Evolutionary conservation across 2,329 filamentous ascomycete species (phyloP), one percentile per base, ranked within the genome.

Genomic region (Allantophomopsis cytisporea): DNA sequence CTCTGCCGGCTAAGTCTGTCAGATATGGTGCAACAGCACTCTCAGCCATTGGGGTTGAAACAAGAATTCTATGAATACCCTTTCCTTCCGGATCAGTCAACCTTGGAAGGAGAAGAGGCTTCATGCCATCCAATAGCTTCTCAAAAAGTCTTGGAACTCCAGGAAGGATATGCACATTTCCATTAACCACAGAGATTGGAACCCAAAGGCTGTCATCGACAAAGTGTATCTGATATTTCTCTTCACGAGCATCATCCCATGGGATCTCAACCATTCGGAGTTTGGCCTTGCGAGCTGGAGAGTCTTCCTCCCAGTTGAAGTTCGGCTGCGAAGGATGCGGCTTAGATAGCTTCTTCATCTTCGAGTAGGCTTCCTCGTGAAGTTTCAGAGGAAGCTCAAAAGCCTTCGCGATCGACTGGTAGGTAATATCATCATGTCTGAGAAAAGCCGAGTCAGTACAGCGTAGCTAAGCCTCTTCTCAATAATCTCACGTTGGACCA

Each of bases 401-500:
- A 7, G 88, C 91, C 57, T 86, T 87, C 47, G 85, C 88, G 57
- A 98, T 93, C 31, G 86, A 89, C 54, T 83, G 71, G 63, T 98
- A 98, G 18, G 91, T 96, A 50, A 96, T 96, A 57, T 98, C 91
- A 60, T 98, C 91, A 65, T 96, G 89, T 41, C 85, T 93, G 35
- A 36, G 10, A 31, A 30, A 35, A 41, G 17, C 32, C 3, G 11
- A 17, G n/a, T 13, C n/a, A 16, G 28, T 13, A 15, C 7, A 21
- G 28, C 30, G 44, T 30, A 42, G 37, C 28, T 40, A 16, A 18
- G 30, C 8, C 15, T 32, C 11, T n/a, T 12, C 23, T 28, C 23
- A 13, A 10, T 11, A 41, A 46, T 41, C 79, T 65, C 63, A 89
- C 83, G 89, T 96, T 47, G 91, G 91, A 10, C 89, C 89, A 54